A percentile compares a stretch with the other conserved stretches of the same genome.
Conservation (phyloP, 768 basidiomycete genomes). For the Lactarius tabidus region DNA sequence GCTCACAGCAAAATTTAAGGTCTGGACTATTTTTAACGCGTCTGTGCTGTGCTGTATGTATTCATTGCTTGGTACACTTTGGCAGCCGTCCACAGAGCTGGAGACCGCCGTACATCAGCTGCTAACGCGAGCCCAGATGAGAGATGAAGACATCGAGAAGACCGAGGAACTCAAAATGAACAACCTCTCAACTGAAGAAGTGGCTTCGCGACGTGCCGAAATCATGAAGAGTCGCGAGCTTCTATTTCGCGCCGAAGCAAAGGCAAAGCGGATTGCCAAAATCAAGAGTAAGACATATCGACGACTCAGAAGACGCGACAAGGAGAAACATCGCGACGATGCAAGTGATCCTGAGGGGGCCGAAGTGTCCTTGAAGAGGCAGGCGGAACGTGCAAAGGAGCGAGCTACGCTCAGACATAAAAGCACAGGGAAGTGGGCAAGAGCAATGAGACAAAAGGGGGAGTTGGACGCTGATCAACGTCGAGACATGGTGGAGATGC, state of each 20-base stretch:
- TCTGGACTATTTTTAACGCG: constrained; percentile 30
- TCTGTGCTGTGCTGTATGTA: constrained; percentile 11
- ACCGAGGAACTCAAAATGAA: constrained; percentile 84
- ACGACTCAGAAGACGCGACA: constrained; percentile 75
- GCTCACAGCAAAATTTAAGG: constrained; percentile 82
- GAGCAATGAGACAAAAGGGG: constrained; percentile 62
- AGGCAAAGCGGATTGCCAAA: constrained; percentile 85
- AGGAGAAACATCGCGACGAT: constrained; percentile 55
- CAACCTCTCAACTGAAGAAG: constrained; percentile 80
- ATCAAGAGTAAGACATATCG: constrained; percentile 96
- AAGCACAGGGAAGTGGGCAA: constrained; percentile 85
- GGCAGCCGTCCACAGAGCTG: constrained; percentile 75
- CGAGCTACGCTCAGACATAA: constrained; percentile 88
- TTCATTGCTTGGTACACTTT: neutral
- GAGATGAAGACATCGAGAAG: constrained; percentile 71
- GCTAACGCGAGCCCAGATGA: constrained; percentile 74
- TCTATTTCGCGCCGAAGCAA: constrained; percentile 88
- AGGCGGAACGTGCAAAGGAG: constrained; percentile 79
- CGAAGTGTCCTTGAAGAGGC: constrained; percentile 56
- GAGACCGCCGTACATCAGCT: constrained; percentile 83
- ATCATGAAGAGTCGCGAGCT: constrained; percentile 88
- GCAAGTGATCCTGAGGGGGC: constrained; percentile 51
- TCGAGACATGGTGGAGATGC: constrained; percentile 78
- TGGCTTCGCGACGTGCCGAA: constrained; percentile 73
- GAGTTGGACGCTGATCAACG: constrained; percentile 62